phyloP scores from a whole-genome alignment of 805 yeast genomes.

The Metschnikowia drakensbergensis region DNA sequence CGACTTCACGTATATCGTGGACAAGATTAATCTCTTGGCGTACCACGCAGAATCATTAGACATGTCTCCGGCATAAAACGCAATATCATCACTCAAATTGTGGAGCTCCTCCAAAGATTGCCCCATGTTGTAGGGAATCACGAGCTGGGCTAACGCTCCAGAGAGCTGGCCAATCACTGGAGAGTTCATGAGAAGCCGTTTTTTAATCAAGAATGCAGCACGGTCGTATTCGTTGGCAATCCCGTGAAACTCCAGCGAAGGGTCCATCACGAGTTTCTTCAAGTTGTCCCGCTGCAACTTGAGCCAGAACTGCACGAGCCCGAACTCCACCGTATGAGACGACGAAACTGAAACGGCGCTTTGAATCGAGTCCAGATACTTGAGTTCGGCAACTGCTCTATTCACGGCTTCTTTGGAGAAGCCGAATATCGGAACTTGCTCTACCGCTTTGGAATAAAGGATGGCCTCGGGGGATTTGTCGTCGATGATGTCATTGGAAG shows the following conservation, averaged over 20 bases:
- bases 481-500: constrained; percentile 32
- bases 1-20: constrained; percentile 65
- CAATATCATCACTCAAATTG: constrained; percentile 76
- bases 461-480: constrained; percentile 35
- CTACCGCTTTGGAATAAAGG: constrained; percentile 37
- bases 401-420: constrained; percentile 47
- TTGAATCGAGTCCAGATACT: constrained; percentile 50
- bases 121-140: constrained; percentile 59
- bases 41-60: constrained; percentile 91
- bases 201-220: constrained; percentile 42
- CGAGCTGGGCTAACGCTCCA: constrained; percentile 56
- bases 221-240: constrained; percentile 36
- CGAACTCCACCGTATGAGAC: constrained; percentile 38
- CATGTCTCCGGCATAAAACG: constrained; percentile 72
- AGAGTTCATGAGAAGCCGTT: constrained; percentile 49
- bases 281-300: constrained; percentile 41
- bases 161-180: constrained; percentile 44
- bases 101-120: constrained; percentile 65
- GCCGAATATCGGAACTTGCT: constrained; percentile 49
- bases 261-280: constrained; percentile 24
- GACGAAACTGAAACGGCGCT: constrained; percentile 35
- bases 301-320: constrained; percentile 51
- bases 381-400: constrained; percentile 45
- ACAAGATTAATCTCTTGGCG: constrained; percentile 70
- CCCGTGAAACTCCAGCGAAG: constrained; percentile 23